Evolutionary conservation across 345 rosid species (phyloP), one percentile per base, ranked within the genome.

Genomic region (Carallia brachiata): DNA sequence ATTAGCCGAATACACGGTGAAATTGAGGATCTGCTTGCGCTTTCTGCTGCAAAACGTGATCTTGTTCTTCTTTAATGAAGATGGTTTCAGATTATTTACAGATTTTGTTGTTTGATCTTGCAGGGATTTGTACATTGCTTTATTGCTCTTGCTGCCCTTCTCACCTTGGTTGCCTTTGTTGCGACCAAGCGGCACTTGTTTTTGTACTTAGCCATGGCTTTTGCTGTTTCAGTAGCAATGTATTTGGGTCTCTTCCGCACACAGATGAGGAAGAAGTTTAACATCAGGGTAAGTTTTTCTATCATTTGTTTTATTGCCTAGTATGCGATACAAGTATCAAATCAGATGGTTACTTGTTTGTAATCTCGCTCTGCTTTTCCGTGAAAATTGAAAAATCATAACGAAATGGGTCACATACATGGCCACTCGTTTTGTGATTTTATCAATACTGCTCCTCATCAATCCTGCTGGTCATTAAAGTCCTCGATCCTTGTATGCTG

Each of bases 171-270:
- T 52, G 94, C 90, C 63, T 91, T 84, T 72, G 75, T 85, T 69
- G 75, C 86, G 56, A 89, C 89, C 30, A 84, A 79, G 73, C 67
- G 83, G 62, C 90, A 78, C 52, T 87, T 79, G 71, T 93, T 88
- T 76, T 75, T 93, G 64, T 93, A 91, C 70, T 77, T 89, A 65
- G 88, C 90, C n/a, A 30, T 82, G 56, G 85, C 83, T 59, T 84
- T 89, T 62, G 13, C 75, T n/a, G 18, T 89, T 61, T 81, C 83
- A 30, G 55, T 84, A 32, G 96, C 80, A 70, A 79, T 83, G 56
- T 91, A 89, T 79, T 63, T 84, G 80, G 94, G 92, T 47, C 88
- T 82, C 80, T 89, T 85, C 76, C 94, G 97, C 31, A 62, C 84
- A 4, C 90, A 76, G 69, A 87, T 88, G 34, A 82, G 84, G 75